Evolutionary conservation across 805 yeast genomes (phyloP), one percentile per base, ranked within the genome.

Genomic region (Myxozyma monticola): DNA sequence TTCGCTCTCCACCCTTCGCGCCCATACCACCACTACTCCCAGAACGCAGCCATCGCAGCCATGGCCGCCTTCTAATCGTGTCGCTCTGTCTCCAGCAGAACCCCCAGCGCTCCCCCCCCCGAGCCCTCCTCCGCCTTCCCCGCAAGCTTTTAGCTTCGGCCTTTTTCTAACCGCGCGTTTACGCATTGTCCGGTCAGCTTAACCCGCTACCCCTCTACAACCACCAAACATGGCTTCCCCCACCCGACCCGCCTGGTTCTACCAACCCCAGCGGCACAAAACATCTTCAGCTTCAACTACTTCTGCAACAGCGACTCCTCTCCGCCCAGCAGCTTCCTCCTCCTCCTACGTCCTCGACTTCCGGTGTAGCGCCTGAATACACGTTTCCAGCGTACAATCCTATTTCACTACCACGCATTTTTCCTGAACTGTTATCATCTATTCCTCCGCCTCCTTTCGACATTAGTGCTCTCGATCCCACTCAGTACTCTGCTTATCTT

Each of bases 161-260:
- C 44, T 25, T 31, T n/a, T 15, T 33, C 18, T 29, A 40, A 20
- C 49, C 29, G 20, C 51, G 28, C 42, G 48, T 43, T 47, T 42
- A 36, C 54, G 57, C 57, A 48, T 52, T 52, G 57, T 52, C 57
- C 33, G 45, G 45, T 52, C 53, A 48, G 57, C 42, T 29, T 28
- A 33, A 35, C 18, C 36, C 25, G 41, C 44, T 36, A 29, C 46
- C 46, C 47, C 45, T 34, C 41, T 37, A 38, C 37, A 34, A 37
- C 36, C 34, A 42, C 38, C 57, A 49, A 28, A 24, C 48, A 52
- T 52, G 57, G 57, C 54, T 36, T 52, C 54, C 57, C 24, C 44
- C 42, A 3, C 30, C 15, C 9, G 21, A 10, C 3, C n/a, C n/a
- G n/a, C n/a, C n/a, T n/a, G n/a, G n/a, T n/a, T n/a, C n/a, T n/a